A percentile compares a stretch with the other conserved stretches of the same genome.
These are phyloP conservation scores for Mycena venus DNA, from an alignment of 768 basidiomycete genomes.

Conservation along the genomic window DNA sequence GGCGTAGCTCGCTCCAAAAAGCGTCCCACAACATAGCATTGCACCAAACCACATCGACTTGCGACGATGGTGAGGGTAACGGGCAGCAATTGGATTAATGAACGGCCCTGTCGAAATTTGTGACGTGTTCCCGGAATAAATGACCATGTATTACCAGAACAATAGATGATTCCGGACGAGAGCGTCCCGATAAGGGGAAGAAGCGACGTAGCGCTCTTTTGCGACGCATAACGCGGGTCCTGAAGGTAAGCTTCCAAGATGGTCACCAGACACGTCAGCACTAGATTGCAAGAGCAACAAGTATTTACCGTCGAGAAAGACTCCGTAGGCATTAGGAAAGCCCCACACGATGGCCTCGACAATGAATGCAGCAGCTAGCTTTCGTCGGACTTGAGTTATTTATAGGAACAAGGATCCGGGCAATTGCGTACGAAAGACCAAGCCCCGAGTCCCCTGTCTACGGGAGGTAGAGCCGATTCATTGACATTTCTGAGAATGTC, in stretches of 20 bases:
- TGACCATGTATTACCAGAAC: background rate
- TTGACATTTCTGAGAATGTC: background rate
- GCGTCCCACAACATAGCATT: constrained; percentile 34
- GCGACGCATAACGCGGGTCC: constrained; percentile 35
- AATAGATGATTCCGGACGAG: constrained; percentile 43
- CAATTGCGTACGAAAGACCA: constrained; percentile 42
- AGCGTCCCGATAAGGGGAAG: constrained; percentile 46
- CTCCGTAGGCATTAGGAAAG: constrained; percentile 43
- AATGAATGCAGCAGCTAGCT: constrained; percentile 43
- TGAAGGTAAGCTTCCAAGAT: constrained; percentile 37
- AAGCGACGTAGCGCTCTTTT: constrained; percentile 37
- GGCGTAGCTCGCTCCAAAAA: constrained; percentile 44
- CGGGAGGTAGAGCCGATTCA: constrained; percentile 32
- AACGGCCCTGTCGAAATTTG: background rate
- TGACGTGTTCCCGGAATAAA: background rate
- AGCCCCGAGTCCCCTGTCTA: constrained; percentile 39
- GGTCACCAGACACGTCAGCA: background rate
- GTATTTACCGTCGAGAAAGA: constrained; percentile 41
- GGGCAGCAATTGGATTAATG: constrained; percentile 37
- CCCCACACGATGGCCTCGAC: constrained; percentile 47
- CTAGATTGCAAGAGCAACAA: background rate
- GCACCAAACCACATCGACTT: constrained; percentile 40
- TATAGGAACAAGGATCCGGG: background rate
- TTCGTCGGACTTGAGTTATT: constrained; percentile 2
- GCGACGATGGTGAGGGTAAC: constrained; percentile 38